phyloP scores from a whole-genome alignment of 768 basidiomycete genomes.

The Coprinellus micaceus region DNA sequence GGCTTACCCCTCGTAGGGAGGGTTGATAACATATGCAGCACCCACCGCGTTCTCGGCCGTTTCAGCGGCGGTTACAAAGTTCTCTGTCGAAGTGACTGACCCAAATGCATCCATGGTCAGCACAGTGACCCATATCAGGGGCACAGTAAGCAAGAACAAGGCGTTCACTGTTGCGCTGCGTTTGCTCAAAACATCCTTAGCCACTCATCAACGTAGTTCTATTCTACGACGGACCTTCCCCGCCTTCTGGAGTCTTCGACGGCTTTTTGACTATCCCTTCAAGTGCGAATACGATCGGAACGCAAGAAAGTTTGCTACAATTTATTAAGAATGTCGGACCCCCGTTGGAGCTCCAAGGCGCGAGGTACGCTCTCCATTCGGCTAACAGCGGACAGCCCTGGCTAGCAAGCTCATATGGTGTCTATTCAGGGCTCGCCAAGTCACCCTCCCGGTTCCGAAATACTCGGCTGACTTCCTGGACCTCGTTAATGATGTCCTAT shows the following conservation, averaged over 20 bases:
- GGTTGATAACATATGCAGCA: constrained; percentile 35
- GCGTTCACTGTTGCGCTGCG: background rate
- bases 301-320: constrained; percentile 34
- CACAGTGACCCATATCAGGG: constrained; percentile 36
- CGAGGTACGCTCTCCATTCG: constrained; percentile 15
- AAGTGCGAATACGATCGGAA: constrained; percentile 33
- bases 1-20: constrained; percentile 37
- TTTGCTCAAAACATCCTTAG: background rate
- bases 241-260: constrained; percentile 49
- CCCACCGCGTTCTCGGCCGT: constrained; percentile 22
- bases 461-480: constrained; percentile 36
- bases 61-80: constrained; percentile 36
- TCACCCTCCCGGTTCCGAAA: constrained; percentile 38
- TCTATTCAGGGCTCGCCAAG: constrained; percentile 27
- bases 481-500: constrained; percentile 42
- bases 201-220: constrained; percentile 28
- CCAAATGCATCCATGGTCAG: constrained; percentile 50
- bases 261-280: constrained; percentile 44
- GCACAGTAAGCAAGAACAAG: constrained; percentile 27
- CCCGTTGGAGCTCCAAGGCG: constrained; percentile 28
- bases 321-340: constrained; percentile 34
- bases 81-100: constrained; percentile 40
- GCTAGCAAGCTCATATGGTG: background rate
- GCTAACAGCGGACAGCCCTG: background rate
- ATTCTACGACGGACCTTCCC: constrained; percentile 59